Evolutionary conservation across 2,329 filamentous ascomycete species (phyloP), one percentile per base, ranked within the genome.

Genomic region (Alternaria postmessia): DNA sequence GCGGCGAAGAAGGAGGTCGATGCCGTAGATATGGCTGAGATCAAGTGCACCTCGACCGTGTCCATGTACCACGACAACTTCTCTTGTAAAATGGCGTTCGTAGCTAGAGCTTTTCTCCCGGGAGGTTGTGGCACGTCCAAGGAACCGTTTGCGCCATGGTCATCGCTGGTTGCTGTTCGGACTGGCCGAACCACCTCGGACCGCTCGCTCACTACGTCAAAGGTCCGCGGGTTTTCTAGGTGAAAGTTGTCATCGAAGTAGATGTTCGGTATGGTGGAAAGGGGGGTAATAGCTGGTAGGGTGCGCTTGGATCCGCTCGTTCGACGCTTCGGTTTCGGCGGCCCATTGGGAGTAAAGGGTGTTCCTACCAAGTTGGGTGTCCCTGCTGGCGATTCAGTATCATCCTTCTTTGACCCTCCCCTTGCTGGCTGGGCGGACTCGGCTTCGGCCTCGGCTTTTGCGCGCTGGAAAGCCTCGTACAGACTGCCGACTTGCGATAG

Each of bases 61-160:
- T 99, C 95, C 93, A 99, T 97, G 78, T 99, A 99, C 95, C 95
- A 99, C 0, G 95, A 98, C 12, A 99, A 83, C 79, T 99, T 99
- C 79, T 99, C 95, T 76, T 99, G 95, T 36, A 99, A 79, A 59
- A 99, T 99, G 0, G 95, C 95, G 79, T 99, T 99, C 0, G 94
- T 97, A 7, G 94, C 94, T 28, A 99, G 83, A 1, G 92, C 91
- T 76, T 97, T 98, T 61, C 94, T 87, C 8, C 83, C 84, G 12
- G 81, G 79, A 18, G 79, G 77, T 43, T 81, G 76, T 7, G 91
- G 89, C 11, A 85, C 85, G 22, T 85, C 80, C 0, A 85, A 80
- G 51, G 81, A 83, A 5, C 87, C 88, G 75, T 89, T 91, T 4
- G 82, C 78, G 36, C 81, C 83, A 24, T 86, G 84, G 26, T 88